Evolutionary conservation across 257 asterid species (phyloP), one percentile per base, ranked within the genome.

Genomic region (Fraxinus americana): DNA sequence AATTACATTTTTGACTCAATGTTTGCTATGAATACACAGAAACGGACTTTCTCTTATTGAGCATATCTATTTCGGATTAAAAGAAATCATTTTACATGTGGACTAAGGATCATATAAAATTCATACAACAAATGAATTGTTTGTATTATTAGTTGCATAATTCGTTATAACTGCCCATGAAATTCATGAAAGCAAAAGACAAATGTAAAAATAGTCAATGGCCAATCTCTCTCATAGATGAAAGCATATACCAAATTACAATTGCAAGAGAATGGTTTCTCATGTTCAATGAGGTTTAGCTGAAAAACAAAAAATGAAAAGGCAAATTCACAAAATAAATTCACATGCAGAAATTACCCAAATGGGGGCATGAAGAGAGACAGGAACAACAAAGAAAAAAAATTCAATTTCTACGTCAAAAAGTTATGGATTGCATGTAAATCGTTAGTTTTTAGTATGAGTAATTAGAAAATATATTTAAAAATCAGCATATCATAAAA

Each of bases 371-470:
- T 84, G 79, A 35, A 67, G 76, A 73, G 78, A 29, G 30, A 29
- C 30, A 29, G 30, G 30, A 29, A 29, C 30, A 29, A 29, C 30
- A 1, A 29, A 29, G 30, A 25, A 29, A 29, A 29, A 29, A 29
- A 1, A 29, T 29, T 29, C 89, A 95, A 70, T 76, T 80, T 88
- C 87, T 91, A 93, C 86, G 93, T 95, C 89, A 95, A 93, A 88
- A 93, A 93, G 85, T 90, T 90, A 81, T 95, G 98, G 78, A 95
- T 76, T 65, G 89, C 97, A 98, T 94, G 92, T 77, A 90, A 90
- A 78, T 38, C 59, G 83, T 50, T 43, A 71, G 71, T 38, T 72
- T 59, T 50, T 38, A 17, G 43, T 70, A 75, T 83, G 75, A 87
- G 57, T 66, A 74, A 32, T 21, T 63, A 76, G 39, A 50, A 70